Evolutionary conservation across 2,329 filamentous ascomycete genomes (phyloP), one percentile per base, ranked within the genome.

Genomic region (Cytospora leucostoma): DNA sequence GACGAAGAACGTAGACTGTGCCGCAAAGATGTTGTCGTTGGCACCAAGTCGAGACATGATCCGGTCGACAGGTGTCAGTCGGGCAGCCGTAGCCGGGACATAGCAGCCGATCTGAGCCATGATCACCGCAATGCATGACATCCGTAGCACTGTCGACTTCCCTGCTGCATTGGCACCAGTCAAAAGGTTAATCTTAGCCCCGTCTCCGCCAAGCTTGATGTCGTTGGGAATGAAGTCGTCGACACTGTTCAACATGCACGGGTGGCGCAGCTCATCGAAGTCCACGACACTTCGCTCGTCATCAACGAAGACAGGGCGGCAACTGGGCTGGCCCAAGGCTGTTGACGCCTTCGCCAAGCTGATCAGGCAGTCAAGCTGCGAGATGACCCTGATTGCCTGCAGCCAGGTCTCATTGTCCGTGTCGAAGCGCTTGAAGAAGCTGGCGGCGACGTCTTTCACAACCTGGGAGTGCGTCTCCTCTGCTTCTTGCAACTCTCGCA

Each of bases 31-130:
- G 76, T 98, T 98, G 85, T 99, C 95, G 72, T 98, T 97, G 55
- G 95, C 95, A 11, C 95, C 95, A 0, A 99, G 86, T 53, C 95
- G 92, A 11, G 94, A 98, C 95, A 99, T 99, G 80, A 99, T 98
- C 61, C 95, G 91, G 74, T 99, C 95, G 3, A 96, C 88, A 0
- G 95, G 94, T 0, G 94, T 98, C 52, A 99, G 82, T 3, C 84
- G 87, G 1, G 95, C 95, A 3, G 88, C 92, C 19, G 84, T 81
- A 64, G 92, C 93, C 1, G 95, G 95, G 1, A 99, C 87, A 69
- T 96, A 90, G 75, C 94, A 97, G 61, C 95, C 95, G 35, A 99
- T 90, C 73, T 99, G 95, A 0, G 95, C 95, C 86, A 99, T 93
- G 70, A 99, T 98, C 56, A 97, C 94, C 0, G 95, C 95, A 55